These are phyloP conservation scores for Lupinus albus DNA, from an alignment of 306 rosid genomes.

Conservation along the genomic window DNA sequence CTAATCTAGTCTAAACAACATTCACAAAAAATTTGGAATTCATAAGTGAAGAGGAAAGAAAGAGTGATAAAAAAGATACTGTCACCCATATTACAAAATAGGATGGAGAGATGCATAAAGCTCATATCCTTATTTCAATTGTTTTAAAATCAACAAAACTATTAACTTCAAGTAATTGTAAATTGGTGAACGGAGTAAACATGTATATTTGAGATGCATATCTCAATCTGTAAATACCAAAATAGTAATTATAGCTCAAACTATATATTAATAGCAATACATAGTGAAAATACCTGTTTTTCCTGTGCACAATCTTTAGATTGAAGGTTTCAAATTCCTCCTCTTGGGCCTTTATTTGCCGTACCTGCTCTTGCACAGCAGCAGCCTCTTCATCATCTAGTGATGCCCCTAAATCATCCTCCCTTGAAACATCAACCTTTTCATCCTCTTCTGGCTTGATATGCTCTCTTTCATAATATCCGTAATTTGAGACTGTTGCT, in stretches of 20 bases:
- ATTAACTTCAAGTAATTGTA: neutral
- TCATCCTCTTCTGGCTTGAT: constrained; percentile 67
- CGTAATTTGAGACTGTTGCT: constrained; percentile 72
- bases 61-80: neutral
- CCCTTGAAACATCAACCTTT: constrained; percentile 55
- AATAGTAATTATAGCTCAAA: constrained; percentile 26
- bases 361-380: constrained; percentile 91
- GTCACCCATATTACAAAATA: neutral
- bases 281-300: constrained; percentile 69
- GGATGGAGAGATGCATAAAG: neutral
- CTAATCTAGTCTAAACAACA: no score
- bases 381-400: constrained; percentile 88
- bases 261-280: neutral
- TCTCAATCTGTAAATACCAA: constrained; percentile 11
- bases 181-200: constrained; percentile 16
- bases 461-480: constrained; percentile 70
- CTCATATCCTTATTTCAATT: neutral
- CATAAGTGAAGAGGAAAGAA: neutral
- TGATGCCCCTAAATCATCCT: constrained; percentile 66
- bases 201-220: neutral
- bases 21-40: neutral
- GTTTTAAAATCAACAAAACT: neutral
- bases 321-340: constrained; percentile 90
- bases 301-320: constrained; percentile 86
- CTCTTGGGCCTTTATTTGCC: constrained; percentile 86